Evolutionary conservation across 2,329 filamentous ascomycete species (phyloP), one percentile per base, ranked within the genome.

Genomic region (Fusarium beomiforme): DNA sequence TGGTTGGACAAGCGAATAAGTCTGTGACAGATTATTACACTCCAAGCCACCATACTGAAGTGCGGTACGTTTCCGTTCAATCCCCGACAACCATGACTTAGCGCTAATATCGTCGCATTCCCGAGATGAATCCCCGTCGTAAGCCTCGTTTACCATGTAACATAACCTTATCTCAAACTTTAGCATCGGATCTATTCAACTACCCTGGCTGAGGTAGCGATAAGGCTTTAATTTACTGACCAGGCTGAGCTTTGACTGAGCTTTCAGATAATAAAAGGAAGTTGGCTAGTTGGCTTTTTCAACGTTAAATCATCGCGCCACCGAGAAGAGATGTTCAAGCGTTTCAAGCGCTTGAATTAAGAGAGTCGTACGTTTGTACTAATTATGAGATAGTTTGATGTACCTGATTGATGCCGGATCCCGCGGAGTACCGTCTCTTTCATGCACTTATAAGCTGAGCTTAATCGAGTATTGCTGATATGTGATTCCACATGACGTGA

Each of bases 81-180:
- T 16, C 3, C 1, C 12, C 13, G 23, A n/a, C 16, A 31, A 6
- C 5, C 34, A 10, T 3, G 24, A 9, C 31, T 29, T 33, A 58
- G 31, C 26, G 17, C 16, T 14, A 29, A 29, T 17, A 6, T 39
- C 3, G 7, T 17, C 8, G 31, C 31, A 33, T 11, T 37, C 33
- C 11, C 12, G 17, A n/a, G n/a, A 9, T 26, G 24, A 8, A 14
- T 23, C 14, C 11, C 31, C 21, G 21, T 53, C 41, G 19, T 21
- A 9, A 21, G n/a, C 19, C 36, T 55, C 36, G 29, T 16, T 23
- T 14, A 33, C 36, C 21, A 39, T 61, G 16, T 11, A 29, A 21
- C 34, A 8, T 10, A 67, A 46, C 42, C 7, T 33, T 50, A 67
- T 53, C 39, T 66, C 12, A 7, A 36, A 58, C 17, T 23, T 33